phyloP scores from a whole-genome alignment of 176 grass and related monocot genomes.

The Chrysopogon serrulatus region DNA sequence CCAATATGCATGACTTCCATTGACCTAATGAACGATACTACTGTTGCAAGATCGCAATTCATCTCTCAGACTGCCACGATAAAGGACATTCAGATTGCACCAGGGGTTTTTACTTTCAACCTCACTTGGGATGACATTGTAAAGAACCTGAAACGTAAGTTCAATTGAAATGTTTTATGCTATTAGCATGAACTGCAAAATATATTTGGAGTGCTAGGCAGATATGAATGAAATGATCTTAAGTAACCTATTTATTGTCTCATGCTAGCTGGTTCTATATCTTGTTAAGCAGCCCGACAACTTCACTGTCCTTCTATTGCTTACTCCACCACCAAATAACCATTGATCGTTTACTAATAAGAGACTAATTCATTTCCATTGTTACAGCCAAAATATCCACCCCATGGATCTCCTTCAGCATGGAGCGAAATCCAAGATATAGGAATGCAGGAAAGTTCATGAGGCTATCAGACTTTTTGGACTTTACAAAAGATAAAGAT shows the following conservation, averaged over 20 bases:
- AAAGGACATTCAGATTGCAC: slow-evolving; percentile 48
- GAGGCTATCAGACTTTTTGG: slow-evolving; percentile 81
- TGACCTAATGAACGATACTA: slow-evolving; percentile 74
- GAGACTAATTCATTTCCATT: slow-evolving; percentile 22
- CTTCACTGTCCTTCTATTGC: neutral
- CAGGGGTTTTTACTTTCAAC: slow-evolving; percentile 88
- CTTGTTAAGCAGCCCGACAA: neutral
- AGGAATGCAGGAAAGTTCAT: slow-evolving; percentile 68
- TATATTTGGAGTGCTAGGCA: neutral
- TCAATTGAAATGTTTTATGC: slow-evolving; percentile 16
- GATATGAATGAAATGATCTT: neutral
- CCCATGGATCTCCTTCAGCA: slow-evolving; percentile 7
- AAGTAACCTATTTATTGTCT: neutral
- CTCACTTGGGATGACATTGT: slow-evolving; percentile 86
- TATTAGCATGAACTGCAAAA: neutral
- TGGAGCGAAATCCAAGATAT: slow-evolving; percentile 79
- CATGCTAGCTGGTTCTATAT: neutral
- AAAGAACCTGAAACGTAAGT: slow-evolving; percentile 73
- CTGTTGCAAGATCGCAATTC: slow-evolving; percentile 58
- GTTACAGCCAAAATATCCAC: slow-evolving; percentile 68
- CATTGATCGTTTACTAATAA: neutral
- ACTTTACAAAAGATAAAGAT: slow-evolving; percentile 69
- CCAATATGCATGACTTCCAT: slow-evolving; percentile 73
- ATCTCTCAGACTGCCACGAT: slow-evolving; percentile 30
- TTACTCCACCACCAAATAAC: neutral